Percentiles rank a stretch among this genome's conserved stretches.
Evolutionary conservation across 768 basidiomycete genomes (phyloP).

Genomic region (Lactifluus volemus): DNA sequence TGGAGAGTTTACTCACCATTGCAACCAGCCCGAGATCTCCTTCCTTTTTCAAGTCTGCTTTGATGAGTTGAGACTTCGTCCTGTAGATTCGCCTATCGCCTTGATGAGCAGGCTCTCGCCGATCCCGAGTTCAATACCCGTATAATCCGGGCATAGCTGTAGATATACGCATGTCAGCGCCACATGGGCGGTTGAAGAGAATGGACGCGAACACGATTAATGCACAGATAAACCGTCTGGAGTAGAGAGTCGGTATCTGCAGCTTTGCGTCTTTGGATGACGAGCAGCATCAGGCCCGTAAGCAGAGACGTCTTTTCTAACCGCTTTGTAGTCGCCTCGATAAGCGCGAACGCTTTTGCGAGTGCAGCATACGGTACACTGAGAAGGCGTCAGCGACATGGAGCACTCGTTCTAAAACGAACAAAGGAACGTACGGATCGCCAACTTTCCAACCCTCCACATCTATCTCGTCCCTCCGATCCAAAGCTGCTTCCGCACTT

Average conservation of each 20-base stretch:
- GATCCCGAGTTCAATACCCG: slow-evolving; percentile 91
- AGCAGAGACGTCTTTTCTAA: slow-evolving; percentile 86
- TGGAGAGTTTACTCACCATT: slow-evolving; percentile 47
- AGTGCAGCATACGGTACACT: slow-evolving; percentile 95
- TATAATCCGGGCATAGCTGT: slow-evolving; percentile 90
- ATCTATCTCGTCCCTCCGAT: slow-evolving; percentile 59
- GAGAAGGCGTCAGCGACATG: background rate
- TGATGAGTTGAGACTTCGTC: slow-evolving; percentile 78
- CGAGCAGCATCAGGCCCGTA: slow-evolving; percentile 81
- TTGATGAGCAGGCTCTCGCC: slow-evolving; percentile 92
- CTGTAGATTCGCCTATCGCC: slow-evolving; percentile 91
- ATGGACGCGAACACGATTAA: slow-evolving; percentile 67
- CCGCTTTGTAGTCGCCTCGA: slow-evolving; percentile 93
- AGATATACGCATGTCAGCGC: background rate
- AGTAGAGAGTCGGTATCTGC: slow-evolving; percentile 70
- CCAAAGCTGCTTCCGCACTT: slow-evolving; percentile 64
- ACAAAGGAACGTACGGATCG: slow-evolving; percentile 53
- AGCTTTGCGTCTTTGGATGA: slow-evolving; percentile 77
- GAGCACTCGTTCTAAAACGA: background rate
- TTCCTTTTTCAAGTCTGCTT: slow-evolving; percentile 87
- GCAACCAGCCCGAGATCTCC: slow-evolving; percentile 95
- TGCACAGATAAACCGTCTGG: slow-evolving; percentile 90
- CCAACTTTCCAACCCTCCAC: slow-evolving; percentile 78
- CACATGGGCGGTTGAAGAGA: background rate
- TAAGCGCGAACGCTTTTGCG: slow-evolving; percentile 77